phyloP scores from a whole-genome alignment of 2,329 filamentous ascomycete species.

The Penicillium digitatum region DNA sequence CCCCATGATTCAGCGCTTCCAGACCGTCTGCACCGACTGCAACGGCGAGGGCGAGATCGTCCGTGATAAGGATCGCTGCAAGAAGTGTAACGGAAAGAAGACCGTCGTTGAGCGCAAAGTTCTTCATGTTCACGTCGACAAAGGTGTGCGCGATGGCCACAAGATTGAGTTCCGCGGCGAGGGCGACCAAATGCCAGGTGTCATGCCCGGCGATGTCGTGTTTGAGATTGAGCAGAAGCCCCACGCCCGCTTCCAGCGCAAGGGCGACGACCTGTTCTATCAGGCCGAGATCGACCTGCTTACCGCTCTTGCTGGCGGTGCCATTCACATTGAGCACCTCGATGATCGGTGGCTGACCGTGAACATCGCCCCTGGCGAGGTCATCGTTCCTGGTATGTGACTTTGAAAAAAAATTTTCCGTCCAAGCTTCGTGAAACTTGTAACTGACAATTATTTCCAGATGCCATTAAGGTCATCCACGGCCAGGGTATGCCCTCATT shows the following conservation, averaged over 20 bases:
- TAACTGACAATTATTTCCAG: constrained; percentile 46
- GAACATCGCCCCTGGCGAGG: constrained; percentile 88
- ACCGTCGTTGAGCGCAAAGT: constrained; percentile 96
- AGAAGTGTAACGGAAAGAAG: constrained; percentile 95
- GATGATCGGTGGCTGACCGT: constrained; percentile 96
- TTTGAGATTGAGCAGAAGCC: constrained; percentile 99
- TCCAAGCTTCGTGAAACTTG: not conserved
- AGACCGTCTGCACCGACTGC: constrained; percentile 97
- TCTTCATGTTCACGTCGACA: constrained; percentile 94
- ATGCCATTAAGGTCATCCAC: constrained; percentile 85
- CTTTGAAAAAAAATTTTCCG: constrained; percentile 3
- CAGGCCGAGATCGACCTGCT: constrained; percentile 93
- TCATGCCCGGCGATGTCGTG: constrained; percentile 90
- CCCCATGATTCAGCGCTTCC: constrained; percentile 99
- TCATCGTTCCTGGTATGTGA: constrained; percentile 79
- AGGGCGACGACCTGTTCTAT: constrained; percentile 94
- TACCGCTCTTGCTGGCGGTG: constrained; percentile 87
- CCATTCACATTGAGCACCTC: constrained; percentile 89
- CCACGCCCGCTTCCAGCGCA: constrained; percentile 90
- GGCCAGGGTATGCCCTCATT: constrained; percentile 97
- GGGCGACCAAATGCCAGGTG: constrained; percentile 90
- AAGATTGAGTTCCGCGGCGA: constrained; percentile 97
- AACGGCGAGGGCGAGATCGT: constrained; percentile 96
- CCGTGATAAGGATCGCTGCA: constrained; percentile 96
- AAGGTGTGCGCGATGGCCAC: constrained; percentile 86